Evolutionary conservation across 2,329 filamentous ascomycete species (phyloP), one percentile per base, ranked within the genome.

Genomic region (Pyrenochaeta sp.): DNA sequence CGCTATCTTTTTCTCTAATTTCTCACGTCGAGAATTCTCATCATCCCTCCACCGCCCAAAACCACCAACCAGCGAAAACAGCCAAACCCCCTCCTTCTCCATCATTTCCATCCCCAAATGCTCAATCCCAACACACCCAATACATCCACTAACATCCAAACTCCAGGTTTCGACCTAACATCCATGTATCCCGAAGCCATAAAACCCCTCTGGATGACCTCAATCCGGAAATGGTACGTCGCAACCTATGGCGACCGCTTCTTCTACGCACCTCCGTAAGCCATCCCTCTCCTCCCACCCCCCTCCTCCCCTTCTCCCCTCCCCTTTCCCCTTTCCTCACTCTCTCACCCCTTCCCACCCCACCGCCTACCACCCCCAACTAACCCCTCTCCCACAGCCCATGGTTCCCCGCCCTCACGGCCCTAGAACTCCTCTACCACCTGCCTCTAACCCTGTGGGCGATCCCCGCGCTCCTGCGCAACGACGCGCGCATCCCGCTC

Each of bases 231-330:
- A 3, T 87, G 73, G 68, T 87, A 88, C 67, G 74, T 86, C 47
- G 62, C 71, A 2, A 85, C 77, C 1, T 87, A 86, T 64, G 74
- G 77, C 10, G 85, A 88, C 60, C 81, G 78, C 39, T 86, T 86
- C 74, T 87, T 88, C 71, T 74, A 77, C 22, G 60, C 72, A 3
- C 76, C 82, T 2, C 84, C 84, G 26, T 71, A 62, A 55, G 67
- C 44, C 11, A 28, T 27, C 21, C 28, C 10, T 29, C 36, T 22
- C 35, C 18, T 42, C 21, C 20, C 9, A 13, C 18, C 17, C 17
- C 20, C 20, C 22, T 10, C 19, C 15, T 18, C 4, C 5, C 24
- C 7, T 6, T 18, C 18, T 10, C 18, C 23, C 27, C 30, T 21
- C 34, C 27, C 22, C 23, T 19, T n/a, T 18, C 20, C 32, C 26